Evolutionary conservation across 176 grass and related monocot genomes (phyloP).

Genomic region (Alopecurus myosuroides): DNA sequence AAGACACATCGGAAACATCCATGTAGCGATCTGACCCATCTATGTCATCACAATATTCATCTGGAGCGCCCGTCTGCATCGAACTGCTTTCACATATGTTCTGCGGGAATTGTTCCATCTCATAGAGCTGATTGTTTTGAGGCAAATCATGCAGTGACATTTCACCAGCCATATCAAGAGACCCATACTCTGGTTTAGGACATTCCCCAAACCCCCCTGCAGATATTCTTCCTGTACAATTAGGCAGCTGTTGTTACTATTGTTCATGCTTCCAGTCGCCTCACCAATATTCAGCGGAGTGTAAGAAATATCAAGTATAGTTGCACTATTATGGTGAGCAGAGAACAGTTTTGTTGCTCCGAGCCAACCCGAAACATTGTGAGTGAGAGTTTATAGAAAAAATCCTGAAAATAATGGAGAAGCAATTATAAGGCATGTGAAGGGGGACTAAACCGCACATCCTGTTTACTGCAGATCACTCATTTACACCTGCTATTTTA

Average conservation of each 20-base stretch:
- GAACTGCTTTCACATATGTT: slow-evolving; percentile 46
- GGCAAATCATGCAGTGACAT: slow-evolving; percentile 28
- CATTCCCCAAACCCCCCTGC: slow-evolving; percentile 19
- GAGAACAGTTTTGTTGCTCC: slow-evolving; percentile 12
- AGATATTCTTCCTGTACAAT: slow-evolving; percentile 36
- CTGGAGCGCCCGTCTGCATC: slow-evolving; percentile 31
- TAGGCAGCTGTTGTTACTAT: slow-evolving; percentile 39
- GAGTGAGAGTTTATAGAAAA: no score
- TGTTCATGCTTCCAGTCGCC: slow-evolving; percentile 36
- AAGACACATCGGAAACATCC: slow-evolving; percentile 40
- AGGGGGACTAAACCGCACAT: no score
- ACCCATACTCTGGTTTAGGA: slow-evolving; percentile 20
- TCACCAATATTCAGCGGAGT: slow-evolving; percentile 31
- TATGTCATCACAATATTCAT: slow-evolving; percentile 51
- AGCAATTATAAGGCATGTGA: no score
- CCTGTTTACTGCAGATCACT: no score
- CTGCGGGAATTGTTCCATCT: slow-evolving; percentile 32
- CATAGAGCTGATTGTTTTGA: slow-evolving; percentile 37
- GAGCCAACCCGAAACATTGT: no score
- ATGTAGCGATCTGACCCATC: no score
- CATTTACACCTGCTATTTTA: no score
- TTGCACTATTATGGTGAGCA: slow-evolving; percentile 18
- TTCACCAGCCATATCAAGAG: slow-evolving; percentile 29
- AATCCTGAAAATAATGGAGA: no score
- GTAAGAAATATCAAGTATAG: slow-evolving; percentile 30